A percentile compares a stretch with the other conserved stretches of the same genome.
These are phyloP conservation scores for Sophora flavescens DNA, from an alignment of 306 rosid species.

Conservation along the genomic window DNA sequence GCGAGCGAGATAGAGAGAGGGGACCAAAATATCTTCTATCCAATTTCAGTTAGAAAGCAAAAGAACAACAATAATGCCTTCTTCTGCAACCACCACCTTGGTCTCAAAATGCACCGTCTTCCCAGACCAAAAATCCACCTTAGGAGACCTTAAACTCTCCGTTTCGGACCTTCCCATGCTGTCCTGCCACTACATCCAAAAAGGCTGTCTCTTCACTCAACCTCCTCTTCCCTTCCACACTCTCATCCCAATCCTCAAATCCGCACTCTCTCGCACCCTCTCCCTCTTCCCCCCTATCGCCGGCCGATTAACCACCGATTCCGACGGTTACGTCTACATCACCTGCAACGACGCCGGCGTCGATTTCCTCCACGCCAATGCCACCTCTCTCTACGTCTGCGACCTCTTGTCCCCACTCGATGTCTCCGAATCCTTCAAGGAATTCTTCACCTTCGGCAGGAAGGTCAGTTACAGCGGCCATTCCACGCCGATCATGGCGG, in stretches of 20 bases:
- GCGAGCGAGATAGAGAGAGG: background rate
- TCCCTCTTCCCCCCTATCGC: conserved; percentile 88
- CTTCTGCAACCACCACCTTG: conserved; percentile 44
- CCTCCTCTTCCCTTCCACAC: conserved; percentile 53
- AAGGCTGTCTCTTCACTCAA: conserved; percentile 80
- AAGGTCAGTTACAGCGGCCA: conserved; percentile 82
- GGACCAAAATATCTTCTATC: conserved; percentile 31
- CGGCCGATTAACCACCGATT: conserved; percentile 73
- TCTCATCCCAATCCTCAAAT: conserved; percentile 54
- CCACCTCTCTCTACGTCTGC: conserved; percentile 25
- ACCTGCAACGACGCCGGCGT: conserved; percentile 85
- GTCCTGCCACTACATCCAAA: conserved; percentile 93
- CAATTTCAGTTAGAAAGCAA: conserved; percentile 19
- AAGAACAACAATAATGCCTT: conserved; percentile 48
- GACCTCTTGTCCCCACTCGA: conserved; percentile 62
- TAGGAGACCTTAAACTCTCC: conserved; percentile 74
- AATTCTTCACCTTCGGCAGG: conserved; percentile 66
- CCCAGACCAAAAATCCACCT: conserved; percentile 66
- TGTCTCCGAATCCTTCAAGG: conserved; percentile 56
- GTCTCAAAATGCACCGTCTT: conserved; percentile 65
- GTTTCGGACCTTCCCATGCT: conserved; percentile 95
- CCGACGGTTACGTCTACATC: conserved; percentile 62
- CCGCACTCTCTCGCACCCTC: conserved; percentile 68
- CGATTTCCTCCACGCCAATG: conserved; percentile 65
- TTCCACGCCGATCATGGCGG: conserved; percentile 64